Conservation (phyloP, 2,329 filamentous ascomycete genomes). For the Bisporella sp. region DNA sequence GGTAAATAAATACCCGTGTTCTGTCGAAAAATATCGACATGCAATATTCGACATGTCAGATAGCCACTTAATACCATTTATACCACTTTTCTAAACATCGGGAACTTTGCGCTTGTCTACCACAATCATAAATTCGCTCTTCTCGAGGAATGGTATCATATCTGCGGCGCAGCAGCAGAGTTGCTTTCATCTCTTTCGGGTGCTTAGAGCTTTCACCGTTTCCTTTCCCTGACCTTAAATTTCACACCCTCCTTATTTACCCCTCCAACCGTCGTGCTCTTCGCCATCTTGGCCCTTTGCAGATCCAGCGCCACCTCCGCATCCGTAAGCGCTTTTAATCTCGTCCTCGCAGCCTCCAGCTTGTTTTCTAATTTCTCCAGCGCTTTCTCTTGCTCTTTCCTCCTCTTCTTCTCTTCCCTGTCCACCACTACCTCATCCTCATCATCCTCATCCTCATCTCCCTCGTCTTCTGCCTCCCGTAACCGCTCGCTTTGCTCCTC, state of each 20-base stretch:
- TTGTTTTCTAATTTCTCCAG: constrained; percentile 41
- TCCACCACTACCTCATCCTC: constrained; percentile 8
- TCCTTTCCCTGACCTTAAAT: constrained; percentile 55
- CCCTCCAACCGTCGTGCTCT: constrained; percentile 54
- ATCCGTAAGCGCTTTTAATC: constrained; percentile 45
- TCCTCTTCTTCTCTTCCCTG: constrained; percentile 27
- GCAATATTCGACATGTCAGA: constrained; percentile 18
- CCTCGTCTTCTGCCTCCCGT: constrained; percentile 27
- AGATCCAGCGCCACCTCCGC: constrained; percentile 51
- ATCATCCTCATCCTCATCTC: constrained; percentile 16
- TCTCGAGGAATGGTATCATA: too few species aligned
- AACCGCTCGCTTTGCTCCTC: constrained; percentile 17
- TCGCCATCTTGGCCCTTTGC: constrained; percentile 57
- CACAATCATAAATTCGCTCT: too few species aligned
- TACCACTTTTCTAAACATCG: too few species aligned
- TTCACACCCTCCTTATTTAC: constrained; percentile 54
- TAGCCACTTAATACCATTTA: constrained; percentile 16
- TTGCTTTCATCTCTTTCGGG: too few species aligned
- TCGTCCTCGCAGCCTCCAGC: constrained; percentile 44
- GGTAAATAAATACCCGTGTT: too few species aligned
- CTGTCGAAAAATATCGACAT: too few species aligned
- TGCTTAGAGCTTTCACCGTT: constrained; percentile 32
- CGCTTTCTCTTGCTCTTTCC: constrained; percentile 37
- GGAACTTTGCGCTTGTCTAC: too few species aligned
- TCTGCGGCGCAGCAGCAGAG: too few species aligned